Evolutionary conservation across 345 rosid species (phyloP), one percentile per base, ranked within the genome.

Genomic region (Rhizophora apiculata): DNA sequence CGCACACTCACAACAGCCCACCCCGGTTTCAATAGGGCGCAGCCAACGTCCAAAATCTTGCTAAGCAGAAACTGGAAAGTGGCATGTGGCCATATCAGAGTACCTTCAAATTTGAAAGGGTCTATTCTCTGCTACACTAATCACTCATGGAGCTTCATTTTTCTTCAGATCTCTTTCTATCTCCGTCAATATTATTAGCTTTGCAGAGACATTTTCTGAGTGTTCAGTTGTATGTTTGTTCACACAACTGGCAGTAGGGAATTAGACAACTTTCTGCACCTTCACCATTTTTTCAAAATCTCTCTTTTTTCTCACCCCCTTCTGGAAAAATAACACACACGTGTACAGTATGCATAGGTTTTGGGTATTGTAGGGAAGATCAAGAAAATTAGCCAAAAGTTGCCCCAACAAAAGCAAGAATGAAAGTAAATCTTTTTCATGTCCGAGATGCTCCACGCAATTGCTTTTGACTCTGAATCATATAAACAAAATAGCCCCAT

Each of bases 391-490:
- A 72, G 64, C 62, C 52, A 66, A 70, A 79, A 72, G 68, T 51
- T 71, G 34, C n/a, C 19, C 43, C 43, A 63, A 52, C 19, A 68
- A 72, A 64, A 30, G 32, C 27, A 46, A 0, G 13, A 53, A 21
- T 18, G 55, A 63, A 76, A 71, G 71, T 26, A 67, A 63, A 68
- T 75, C 58, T 72, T 83, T 83, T 76, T 49, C 62, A 75, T 73
- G 80, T 80, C 39, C 52, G 55, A 60, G 69, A 27, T 65, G 78
- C 49, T 72, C 69, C 66, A 27, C 43, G 3, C 37, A 21, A 30
- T 57, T 29, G 71, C 57, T 51, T 60, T 37, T 71, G 81, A 75
- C 53, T 27, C 19, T 19, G 61, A 72, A 67, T 13, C 48, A 43
- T 36, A 30, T 13, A n/a, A 32, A 30, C 30, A 48, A 18, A 36